A percentile compares a stretch with the other conserved stretches of the same genome.
phyloP scores from a whole-genome alignment of 768 basidiomycete genomes.

The Hemileccinum impolitum region DNA sequence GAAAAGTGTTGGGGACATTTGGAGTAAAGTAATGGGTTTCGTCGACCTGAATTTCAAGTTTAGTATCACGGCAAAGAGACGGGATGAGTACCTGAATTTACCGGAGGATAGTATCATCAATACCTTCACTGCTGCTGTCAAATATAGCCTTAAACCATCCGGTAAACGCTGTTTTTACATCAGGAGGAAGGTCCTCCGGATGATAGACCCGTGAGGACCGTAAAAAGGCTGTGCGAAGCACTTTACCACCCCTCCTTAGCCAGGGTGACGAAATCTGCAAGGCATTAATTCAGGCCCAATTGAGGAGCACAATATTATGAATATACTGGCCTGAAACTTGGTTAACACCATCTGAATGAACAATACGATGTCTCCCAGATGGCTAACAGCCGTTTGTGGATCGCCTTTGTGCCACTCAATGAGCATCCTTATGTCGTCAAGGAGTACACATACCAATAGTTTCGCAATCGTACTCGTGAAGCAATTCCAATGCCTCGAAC shows the following conservation, averaged over 20 bases:
- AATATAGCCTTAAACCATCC: constrained; percentile 79
- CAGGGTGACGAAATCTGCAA: constrained; percentile 48
- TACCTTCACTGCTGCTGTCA: constrained; percentile 73
- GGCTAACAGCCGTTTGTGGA: constrained; percentile 77
- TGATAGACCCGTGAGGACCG: constrained; percentile 44
- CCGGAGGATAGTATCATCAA: constrained; percentile 76
- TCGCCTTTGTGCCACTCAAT: constrained; percentile 49
- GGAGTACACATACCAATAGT: constrained; percentile 58
- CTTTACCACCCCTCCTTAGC: constrained; percentile 45
- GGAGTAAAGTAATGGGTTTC: constrained; percentile 62
- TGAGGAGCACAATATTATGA: background rate
- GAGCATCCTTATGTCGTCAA: background rate
- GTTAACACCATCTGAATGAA: constrained; percentile 64
- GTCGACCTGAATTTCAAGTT: constrained; percentile 51
- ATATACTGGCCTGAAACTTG: constrained; percentile 56
- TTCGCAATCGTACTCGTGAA: constrained; percentile 77
- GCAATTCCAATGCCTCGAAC: constrained; percentile 54
- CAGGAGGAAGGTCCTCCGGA: constrained; percentile 38
- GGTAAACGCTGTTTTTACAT: constrained; percentile 43
- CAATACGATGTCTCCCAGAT: constrained; percentile 75
- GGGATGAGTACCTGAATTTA: constrained; percentile 22
- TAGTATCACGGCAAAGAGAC: background rate
- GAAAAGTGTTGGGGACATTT: constrained; percentile 66
- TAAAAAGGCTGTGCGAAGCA: constrained; percentile 50
- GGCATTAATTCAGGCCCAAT: background rate